Conservation (phyloP, 257 asterid genomes). For the Solanum chaucha region DNA sequence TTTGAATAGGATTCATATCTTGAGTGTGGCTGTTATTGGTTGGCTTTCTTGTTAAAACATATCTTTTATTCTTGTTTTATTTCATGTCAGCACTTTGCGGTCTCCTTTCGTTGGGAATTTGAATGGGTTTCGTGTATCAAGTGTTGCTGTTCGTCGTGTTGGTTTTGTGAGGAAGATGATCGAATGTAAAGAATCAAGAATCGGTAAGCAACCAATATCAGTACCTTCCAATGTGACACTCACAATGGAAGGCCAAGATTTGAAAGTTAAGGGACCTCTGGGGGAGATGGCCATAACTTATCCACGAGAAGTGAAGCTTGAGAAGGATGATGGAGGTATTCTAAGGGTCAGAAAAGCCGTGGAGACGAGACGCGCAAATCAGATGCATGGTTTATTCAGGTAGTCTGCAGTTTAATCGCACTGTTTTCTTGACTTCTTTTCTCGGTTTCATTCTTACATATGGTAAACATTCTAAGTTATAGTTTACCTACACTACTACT, state of each 20-base stretch:
- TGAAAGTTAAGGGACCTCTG: constrained; percentile 85
- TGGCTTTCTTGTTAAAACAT: neutral
- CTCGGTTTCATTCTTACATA: neutral
- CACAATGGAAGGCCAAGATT: constrained; percentile 60
- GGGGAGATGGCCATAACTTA: constrained; percentile 85
- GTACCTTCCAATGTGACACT: constrained; percentile 76
- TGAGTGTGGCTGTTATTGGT: no score
- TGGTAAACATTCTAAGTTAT: neutral
- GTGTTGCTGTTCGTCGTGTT: constrained; percentile 16
- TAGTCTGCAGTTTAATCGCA: neutral
- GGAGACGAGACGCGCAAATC: constrained; percentile 87
- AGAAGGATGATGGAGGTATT: constrained; percentile 56
- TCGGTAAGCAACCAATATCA: constrained; percentile 81
- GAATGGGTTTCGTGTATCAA: constrained; percentile 30
- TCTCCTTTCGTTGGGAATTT: constrained; percentile 42
- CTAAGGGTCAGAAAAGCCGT: constrained; percentile 63
- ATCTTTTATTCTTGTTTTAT: neutral
- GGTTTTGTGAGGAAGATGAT: constrained; percentile 35
- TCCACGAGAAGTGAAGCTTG: constrained; percentile 67
- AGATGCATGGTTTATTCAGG: constrained; percentile 99
- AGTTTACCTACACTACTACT: neutral
- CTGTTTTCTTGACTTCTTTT: neutral
- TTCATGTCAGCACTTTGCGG: constrained; percentile 32
- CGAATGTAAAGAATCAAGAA: constrained; percentile 93
- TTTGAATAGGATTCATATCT: no score